phyloP scores from a whole-genome alignment of 305 asterid species.

The Striga hermonthica region DNA sequence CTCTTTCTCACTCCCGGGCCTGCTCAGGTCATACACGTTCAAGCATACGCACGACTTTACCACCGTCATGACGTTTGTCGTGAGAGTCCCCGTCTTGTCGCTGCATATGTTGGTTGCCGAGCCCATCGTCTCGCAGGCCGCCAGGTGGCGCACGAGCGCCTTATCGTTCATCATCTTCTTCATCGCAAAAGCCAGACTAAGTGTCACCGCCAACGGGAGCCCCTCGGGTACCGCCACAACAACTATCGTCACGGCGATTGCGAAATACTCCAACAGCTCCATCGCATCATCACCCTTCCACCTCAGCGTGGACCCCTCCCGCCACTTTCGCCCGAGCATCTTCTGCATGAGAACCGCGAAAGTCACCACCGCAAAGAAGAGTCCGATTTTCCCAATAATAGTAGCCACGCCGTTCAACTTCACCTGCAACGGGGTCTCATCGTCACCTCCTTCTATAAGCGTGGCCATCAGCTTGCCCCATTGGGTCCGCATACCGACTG shows the following conservation, averaged over 20 bases:
- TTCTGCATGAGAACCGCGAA: slow-evolving; percentile 81
- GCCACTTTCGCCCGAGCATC: slow-evolving; percentile 55
- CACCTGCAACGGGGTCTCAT: slow-evolving; percentile 85
- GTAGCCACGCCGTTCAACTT: slow-evolving; percentile 93
- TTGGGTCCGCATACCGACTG: slow-evolving; percentile 96
- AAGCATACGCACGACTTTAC: slow-evolving; percentile 77
- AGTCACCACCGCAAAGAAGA: slow-evolving; percentile 78
- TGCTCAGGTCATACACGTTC: slow-evolving; percentile 48
- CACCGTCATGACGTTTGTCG: slow-evolving; percentile 86
- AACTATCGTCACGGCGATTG: slow-evolving; percentile 85
- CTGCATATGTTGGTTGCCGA: slow-evolving; percentile 88
- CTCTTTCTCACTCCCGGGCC: slow-evolving; percentile 23
- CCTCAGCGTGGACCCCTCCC: slow-evolving; percentile 43
- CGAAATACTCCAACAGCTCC: slow-evolving; percentile 75
- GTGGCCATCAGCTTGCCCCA: slow-evolving; percentile 96
- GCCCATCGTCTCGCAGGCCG: slow-evolving; percentile 99
- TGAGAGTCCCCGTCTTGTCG: slow-evolving; percentile 87
- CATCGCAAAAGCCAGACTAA: slow-evolving; percentile 96
- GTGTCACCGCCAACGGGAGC: slow-evolving; percentile 84
- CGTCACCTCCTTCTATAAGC: slow-evolving; percentile 87
- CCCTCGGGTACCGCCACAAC: slow-evolving; percentile 98
- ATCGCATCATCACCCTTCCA: slow-evolving; percentile 73
- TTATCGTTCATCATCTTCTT: slow-evolving; percentile 95
- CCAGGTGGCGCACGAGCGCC: slow-evolving; percentile 88
- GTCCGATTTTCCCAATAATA: slow-evolving; percentile 85